These are phyloP conservation scores for Dendryphion nanum DNA, from an alignment of 2,329 filamentous ascomycete genomes.

Conservation along the genomic window DNA sequence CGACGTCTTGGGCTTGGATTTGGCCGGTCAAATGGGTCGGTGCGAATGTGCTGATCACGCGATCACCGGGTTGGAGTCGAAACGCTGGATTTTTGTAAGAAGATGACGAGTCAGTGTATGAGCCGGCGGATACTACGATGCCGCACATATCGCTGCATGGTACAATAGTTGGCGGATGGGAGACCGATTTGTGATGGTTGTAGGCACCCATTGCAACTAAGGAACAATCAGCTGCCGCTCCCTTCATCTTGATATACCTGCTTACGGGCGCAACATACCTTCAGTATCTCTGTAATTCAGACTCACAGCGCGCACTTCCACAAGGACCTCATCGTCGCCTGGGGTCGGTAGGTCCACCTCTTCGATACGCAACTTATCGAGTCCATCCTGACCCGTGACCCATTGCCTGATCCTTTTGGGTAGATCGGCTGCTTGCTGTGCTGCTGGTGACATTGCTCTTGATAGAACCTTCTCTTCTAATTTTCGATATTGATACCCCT, in stretches of 20 bases:
- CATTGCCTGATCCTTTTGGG: slow-evolving; percentile 40
- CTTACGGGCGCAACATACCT: slow-evolving; percentile 13
- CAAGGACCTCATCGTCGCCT: slow-evolving; percentile 48
- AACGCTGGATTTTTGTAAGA: slow-evolving; percentile 47
- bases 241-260: too few relatives aligned
- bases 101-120: slow-evolving; percentile 37
- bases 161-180: slow-evolving; percentile 48
- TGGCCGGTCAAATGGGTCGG: slow-evolving; percentile 58
- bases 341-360: slow-evolving; percentile 34
- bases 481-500: too few relatives aligned
- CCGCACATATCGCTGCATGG: slow-evolving; percentile 73
- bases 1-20: slow-evolving; percentile 55
- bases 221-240: slow-evolving; percentile 10
- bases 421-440: slow-evolving; percentile 2
- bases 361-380: slow-evolving; percentile 39
- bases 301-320: slow-evolving; percentile 47
- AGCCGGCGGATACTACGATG: slow-evolving; percentile 52
- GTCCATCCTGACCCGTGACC: slow-evolving; percentile 43
- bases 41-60: slow-evolving; percentile 67
- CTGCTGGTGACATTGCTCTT: slow-evolving; percentile 18
- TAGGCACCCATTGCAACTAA: slow-evolving; percentile 65
- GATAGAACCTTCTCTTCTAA: slow-evolving; percentile 4
- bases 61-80: slow-evolving; percentile 50
- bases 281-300: slow-evolving; percentile 51
- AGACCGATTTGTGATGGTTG: slow-evolving; percentile 61